Percentiles rank a stretch among this genome's conserved stretches.
phyloP scores from a whole-genome alignment of 352 stramenopile species.

The Phytophthora ramorum region DNA sequence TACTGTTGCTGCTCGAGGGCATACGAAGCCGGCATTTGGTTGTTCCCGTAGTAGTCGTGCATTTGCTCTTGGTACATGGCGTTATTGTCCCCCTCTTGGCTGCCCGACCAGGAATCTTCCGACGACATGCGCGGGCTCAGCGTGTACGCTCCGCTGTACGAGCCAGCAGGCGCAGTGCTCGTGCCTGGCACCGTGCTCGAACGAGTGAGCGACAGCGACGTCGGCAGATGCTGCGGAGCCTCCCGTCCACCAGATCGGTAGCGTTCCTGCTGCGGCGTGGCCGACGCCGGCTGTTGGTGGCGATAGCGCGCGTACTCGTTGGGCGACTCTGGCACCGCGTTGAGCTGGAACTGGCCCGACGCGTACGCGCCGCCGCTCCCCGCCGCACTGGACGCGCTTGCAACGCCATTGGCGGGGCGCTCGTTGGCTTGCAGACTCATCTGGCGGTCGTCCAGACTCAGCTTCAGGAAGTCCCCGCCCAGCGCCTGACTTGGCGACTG shows the following conservation, averaged over 20 bases:
- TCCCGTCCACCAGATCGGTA: conserved; percentile 29
- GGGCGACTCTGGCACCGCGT: conserved; percentile 50
- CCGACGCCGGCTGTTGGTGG: conserved; percentile 22
- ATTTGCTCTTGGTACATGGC: conserved; percentile 51
- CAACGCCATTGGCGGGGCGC: conserved; percentile 16
- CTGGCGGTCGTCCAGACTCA: conserved; percentile 72
- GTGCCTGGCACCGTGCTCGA: conserved; percentile 50
- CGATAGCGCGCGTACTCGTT: conserved; percentile 47
- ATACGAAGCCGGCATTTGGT: conserved; percentile 35
- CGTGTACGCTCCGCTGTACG: conserved; percentile 50
- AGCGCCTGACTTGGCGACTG: conserved; percentile 83
- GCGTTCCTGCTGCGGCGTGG: conserved; percentile 36
- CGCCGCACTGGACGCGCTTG: conserved; percentile 10
- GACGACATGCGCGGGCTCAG: conserved; percentile 55
- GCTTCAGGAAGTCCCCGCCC: conserved; percentile 78
- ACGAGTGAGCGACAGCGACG: conserved; percentile 39
- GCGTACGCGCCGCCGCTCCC: conserved; percentile 38
- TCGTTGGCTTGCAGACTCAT: conserved; percentile 44
- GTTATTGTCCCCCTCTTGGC: conserved; percentile 47
- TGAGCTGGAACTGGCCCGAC: conserved; percentile 60
- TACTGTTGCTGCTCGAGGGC: conserved; percentile 28
- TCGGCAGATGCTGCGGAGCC: conserved; percentile 28
- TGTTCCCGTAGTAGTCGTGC: conserved; percentile 57
- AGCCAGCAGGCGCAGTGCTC: conserved; percentile 31
- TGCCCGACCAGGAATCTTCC: conserved; percentile 63